These are phyloP conservation scores for Ceratocystis alfenasii DNA, from an alignment of 2,329 filamentous ascomycete genomes.

Conservation along the genomic window DNA sequence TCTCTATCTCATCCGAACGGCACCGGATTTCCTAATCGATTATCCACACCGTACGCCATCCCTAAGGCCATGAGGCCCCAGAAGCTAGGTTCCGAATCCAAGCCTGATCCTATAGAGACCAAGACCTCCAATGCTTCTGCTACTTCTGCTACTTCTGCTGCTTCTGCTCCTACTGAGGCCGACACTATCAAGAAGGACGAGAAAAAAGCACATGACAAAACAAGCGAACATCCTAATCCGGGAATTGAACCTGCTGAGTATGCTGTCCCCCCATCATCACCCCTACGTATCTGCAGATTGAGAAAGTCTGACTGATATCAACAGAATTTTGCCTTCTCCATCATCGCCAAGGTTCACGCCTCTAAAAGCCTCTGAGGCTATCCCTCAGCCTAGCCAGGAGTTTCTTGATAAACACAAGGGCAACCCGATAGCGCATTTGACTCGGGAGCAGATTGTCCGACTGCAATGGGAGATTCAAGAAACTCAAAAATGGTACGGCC, in stretches of 20 bases:
- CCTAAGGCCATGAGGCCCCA: not conserved
- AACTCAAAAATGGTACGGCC: not conserved
- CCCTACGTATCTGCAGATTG: not conserved
- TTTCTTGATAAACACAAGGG: constrained; percentile 3
- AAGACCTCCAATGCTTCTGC: not conserved
- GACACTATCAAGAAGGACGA: too few species aligned
- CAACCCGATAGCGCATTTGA: constrained; percentile 13
- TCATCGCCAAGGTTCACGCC: not conserved
- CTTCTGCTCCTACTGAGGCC: too few species aligned
- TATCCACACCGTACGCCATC: not conserved
- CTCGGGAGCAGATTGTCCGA: not conserved
- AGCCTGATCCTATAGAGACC: not conserved
- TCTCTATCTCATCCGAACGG: constrained; percentile 7
- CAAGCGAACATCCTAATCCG: too few species aligned
- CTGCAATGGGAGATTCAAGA: constrained; percentile 9
- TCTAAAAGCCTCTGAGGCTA: not conserved
- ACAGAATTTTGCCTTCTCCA: not conserved
- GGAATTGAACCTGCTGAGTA: too few species aligned
- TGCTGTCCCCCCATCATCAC: not conserved
- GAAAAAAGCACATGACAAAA: too few species aligned
- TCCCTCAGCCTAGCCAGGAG: not conserved
- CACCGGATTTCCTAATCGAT: not conserved
- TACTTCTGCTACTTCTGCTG: too few species aligned
- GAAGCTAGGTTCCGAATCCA: too few species aligned
- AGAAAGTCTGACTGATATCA: not conserved